Percentiles rank a stretch among this genome's conserved stretches.
Evolutionary conservation across 1,139 yeast genomes (phyloP).

Genomic region (Geotrichum restrictum): DNA sequence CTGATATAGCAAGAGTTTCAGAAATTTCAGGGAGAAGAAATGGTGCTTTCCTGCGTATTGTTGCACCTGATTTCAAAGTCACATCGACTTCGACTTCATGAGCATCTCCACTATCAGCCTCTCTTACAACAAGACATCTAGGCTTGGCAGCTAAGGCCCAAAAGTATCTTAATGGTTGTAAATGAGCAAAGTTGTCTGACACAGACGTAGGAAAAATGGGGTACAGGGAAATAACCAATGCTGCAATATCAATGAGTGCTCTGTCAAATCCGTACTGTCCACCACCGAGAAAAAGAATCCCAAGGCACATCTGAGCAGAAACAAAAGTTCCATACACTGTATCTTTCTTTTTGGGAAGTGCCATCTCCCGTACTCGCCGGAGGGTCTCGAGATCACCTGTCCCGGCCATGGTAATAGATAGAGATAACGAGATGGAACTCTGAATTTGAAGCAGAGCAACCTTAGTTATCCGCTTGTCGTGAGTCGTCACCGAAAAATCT

Average conservation of each 20-base stretch:
- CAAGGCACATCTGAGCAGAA: constrained; percentile 80
- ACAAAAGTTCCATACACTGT: constrained; percentile 66
- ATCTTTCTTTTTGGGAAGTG: constrained; percentile 51
- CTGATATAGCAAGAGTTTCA: constrained; percentile 45
- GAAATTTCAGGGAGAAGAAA: constrained; percentile 63
- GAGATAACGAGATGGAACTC: constrained; percentile 58
- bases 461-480: constrained; percentile 60
- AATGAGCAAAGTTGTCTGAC: constrained; percentile 50
- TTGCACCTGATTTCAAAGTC: constrained; percentile 42
- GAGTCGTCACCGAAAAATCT: constrained; percentile 44
- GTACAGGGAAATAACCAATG: constrained; percentile 67
- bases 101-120: constrained; percentile 50
- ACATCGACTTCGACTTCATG: constrained; percentile 49
- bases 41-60: constrained; percentile 48
- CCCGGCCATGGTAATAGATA: constrained; percentile 81
- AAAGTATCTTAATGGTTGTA: constrained; percentile 84
- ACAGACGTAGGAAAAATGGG: constrained; percentile 60
- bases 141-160: constrained; percentile 87
- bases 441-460: constrained; percentile 56
- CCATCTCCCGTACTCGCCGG: constrained; percentile 65
- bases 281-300: constrained; percentile 84
- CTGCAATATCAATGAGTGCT: constrained; percentile 64
- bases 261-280: constrained; percentile 81
- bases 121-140: constrained; percentile 71
- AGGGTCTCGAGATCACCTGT: constrained; percentile 81